phyloP scores from a whole-genome alignment of 352 stramenopile species.

The Phytopythium aichiense region DNA sequence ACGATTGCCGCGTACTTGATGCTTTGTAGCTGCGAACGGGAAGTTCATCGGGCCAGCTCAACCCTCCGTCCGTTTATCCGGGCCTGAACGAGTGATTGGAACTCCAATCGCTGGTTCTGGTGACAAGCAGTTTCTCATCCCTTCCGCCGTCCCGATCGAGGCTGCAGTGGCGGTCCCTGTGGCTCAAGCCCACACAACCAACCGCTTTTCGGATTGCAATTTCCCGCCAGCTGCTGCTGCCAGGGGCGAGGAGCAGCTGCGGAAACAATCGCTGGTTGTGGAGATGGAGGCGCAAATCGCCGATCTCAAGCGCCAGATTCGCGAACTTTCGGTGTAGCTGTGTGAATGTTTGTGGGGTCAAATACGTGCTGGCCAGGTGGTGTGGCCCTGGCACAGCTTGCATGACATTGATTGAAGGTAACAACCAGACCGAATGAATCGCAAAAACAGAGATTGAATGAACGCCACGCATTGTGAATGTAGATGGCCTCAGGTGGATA shows the following conservation, averaged over 20 bases:
- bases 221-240: background rate
- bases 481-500: too few relatives aligned
- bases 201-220: background rate
- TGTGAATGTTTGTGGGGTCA: too few relatives aligned
- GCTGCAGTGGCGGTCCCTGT: background rate
- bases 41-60: background rate
- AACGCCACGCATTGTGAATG: too few relatives aligned
- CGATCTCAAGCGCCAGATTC: background rate
- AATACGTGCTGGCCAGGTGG: too few relatives aligned
- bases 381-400: background rate
- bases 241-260: background rate
- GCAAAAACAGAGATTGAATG: too few relatives aligned
- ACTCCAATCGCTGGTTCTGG: background rate
- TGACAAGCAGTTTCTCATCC: background rate
- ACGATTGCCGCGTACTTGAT: background rate
- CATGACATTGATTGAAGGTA: background rate
- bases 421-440: background rate
- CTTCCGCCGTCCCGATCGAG: background rate
- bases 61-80: background rate
- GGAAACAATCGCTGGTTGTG: background rate
- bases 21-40: background rate
- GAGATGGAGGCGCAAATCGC: conserved; percentile 2
- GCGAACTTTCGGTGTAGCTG: background rate
- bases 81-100: background rate
- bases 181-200: background rate